These are phyloP conservation scores for Phycomyces nitens DNA, from an alignment of 192 early-diverging fungal species.

Conservation along the genomic window DNA sequence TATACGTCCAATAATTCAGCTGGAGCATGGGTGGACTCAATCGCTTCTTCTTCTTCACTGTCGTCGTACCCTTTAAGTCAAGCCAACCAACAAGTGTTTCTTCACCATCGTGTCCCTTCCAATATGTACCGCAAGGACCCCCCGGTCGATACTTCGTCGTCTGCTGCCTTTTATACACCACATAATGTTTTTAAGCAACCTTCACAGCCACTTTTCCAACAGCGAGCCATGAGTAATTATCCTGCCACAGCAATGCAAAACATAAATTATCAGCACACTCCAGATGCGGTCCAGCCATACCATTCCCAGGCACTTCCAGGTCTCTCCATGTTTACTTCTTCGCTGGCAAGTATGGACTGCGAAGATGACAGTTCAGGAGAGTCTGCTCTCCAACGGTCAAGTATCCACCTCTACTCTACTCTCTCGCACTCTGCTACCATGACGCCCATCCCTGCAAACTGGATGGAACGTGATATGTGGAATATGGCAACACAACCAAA, in stretches of 20 bases:
- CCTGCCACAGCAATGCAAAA: neutral
- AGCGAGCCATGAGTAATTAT: neutral
- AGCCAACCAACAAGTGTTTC: no score
- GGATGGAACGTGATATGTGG: neutral
- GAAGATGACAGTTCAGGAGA: neutral
- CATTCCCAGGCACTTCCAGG: neutral
- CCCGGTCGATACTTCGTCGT: no score
- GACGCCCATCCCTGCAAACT: neutral
- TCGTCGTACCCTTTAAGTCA: no score
- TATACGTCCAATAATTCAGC: no score
- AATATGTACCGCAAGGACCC: no score
- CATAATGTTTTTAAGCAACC: no score
- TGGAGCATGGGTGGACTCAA: no score
- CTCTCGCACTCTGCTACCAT: neutral
- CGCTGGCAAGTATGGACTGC: neutral
- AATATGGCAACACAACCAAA: no score
- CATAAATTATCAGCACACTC: neutral
- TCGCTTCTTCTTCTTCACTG: no score
- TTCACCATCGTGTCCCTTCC: no score
- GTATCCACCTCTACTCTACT: neutral
- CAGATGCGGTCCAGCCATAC: neutral
- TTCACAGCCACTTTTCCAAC: no score
- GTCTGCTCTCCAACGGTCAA: neutral
- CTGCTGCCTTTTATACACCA: no score
- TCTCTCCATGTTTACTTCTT: neutral